Base-by-base conservation (phyloP, 2,329 filamentous ascomycete genomes). In the Calonectria naviculata region DNA sequence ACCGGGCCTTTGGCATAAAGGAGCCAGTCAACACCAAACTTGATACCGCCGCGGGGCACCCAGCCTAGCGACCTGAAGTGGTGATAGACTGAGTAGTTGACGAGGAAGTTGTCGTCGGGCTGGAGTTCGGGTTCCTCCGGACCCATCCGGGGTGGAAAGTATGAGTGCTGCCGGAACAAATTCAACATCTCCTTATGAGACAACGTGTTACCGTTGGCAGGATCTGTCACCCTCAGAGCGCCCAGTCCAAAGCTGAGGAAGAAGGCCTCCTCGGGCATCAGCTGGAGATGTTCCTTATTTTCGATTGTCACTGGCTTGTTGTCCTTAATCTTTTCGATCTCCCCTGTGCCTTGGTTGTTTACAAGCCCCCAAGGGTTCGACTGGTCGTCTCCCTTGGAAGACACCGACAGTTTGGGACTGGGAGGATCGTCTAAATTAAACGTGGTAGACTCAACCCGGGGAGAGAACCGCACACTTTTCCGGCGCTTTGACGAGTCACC, bases 41-140 rank as follows among this genome's bases (percentile, higher is more conserved):
- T 99, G 81, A 97, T 92, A 41, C 97, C 97, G 6, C 94, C 92
- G 17, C 97, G 93, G 0, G 97, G 93, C 1, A 98, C 94, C 96
- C 97, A 99, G 28, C 97, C 97, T 0, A 98, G 87, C 0, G 95
- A 97, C 42, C 97, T 93, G 84, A 98, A 99, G 81, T 99, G 96
- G 80, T 99, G 97, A 81, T 98, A 99, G 21, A 94, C 94, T 15
- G 91, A 92, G 79, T 98, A 99, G 69, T 94, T 92, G 1, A 98
- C 82, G 24, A 98, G 85, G 82, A 99, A 99, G 0, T 91, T 89
- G 78, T 97, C 94, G 81, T 98, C 95, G 0, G 95, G 91, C 19
- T 89, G 86, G 4, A 95, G 86, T 13, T 83, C 80, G 9, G 80
- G 78, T 15, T 80, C 80, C 4, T 80, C 76, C 0, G 81, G 76